A percentile compares a stretch with the other conserved stretches of the same genome.
phyloP scores from a whole-genome alignment of 768 basidiomycete genomes.

The Lactarius psammicola region DNA sequence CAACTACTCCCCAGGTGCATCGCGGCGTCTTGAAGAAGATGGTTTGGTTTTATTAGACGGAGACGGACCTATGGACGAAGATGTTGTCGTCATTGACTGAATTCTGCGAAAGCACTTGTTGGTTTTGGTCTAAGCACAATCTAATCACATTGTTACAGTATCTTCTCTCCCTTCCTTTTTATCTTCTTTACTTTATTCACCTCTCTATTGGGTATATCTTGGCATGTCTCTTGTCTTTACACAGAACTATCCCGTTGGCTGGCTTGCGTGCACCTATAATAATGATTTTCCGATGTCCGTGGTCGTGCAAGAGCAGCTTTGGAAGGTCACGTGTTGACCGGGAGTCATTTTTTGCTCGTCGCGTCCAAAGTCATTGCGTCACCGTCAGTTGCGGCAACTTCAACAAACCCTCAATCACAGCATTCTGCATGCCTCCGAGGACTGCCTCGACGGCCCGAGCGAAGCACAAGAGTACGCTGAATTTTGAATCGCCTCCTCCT shows the following conservation, averaged over 20 bases:
- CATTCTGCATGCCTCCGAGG: conserved; percentile 17
- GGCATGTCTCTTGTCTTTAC: neutral
- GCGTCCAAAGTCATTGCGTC: neutral
- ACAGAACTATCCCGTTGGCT: neutral
- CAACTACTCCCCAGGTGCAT: conserved; percentile 58
- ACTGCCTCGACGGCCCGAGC: neutral
- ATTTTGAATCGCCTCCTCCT: conserved; percentile 22
- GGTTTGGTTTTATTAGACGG: conserved; percentile 68
- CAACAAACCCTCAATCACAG: neutral
- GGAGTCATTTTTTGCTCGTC: neutral
- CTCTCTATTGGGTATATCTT: conserved; percentile 19
- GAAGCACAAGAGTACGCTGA: conserved; percentile 28
- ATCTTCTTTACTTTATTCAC: conserved; percentile 18
- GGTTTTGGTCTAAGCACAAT: neutral
- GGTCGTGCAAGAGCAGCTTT: neutral
- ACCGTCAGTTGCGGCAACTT: neutral
- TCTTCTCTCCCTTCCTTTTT: neutral
- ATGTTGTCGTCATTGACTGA: conserved; percentile 58
- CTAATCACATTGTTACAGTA: neutral
- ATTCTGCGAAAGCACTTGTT: neutral
- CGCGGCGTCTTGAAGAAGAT: conserved; percentile 65
- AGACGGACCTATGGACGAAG: conserved; percentile 50
- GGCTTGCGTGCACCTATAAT: conserved; percentile 6
- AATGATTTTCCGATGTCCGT: neutral
- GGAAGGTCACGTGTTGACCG: conserved; percentile 6